Base-by-base conservation (phyloP, 495 filamentous ascomycete genomes). In the Elaphomyces granulatus region DNA sequence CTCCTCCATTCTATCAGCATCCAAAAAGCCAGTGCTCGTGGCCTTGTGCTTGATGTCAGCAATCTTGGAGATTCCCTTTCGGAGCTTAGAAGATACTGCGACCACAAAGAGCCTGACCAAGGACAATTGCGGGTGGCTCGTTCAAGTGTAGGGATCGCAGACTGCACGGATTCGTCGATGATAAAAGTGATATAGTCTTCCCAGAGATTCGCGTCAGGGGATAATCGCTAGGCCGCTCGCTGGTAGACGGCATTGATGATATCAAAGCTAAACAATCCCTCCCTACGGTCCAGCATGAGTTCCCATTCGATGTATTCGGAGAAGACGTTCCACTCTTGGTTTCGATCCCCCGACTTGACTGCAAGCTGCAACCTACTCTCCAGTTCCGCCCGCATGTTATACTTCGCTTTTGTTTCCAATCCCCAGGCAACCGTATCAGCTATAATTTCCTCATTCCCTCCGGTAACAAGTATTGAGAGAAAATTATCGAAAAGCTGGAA, bases 61-160 rank as follows among this genome's bases (percentile, higher is more conserved):
- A 31, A 96, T 81, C 20, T 78, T 79, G 75, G 70, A 12, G 74
- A 71, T 38, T 80, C 78, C 21, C 76, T 72, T 61, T 95, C 90
- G 8, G 81, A 77, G 15, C 75, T 80, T 36, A 95, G 59, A 14
- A 98, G 75, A 43, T 86, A 85, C 45, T 86, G 77, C 3, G 87
- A 80, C 90, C 90, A 98, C 7, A 96, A 66, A 15, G 74, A 69
- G 15, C 90, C 87, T 12, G 83, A 92, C 82, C 85, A 93, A 1
- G 90, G 88, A 43, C 87, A 87, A 56, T 94, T 86, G 12, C 78
- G 71, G 2, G 83, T 87, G 10, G 83, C 85, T 37, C 84, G 71
- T 46, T 87, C 77, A 1, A 85, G 55, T 3, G 82, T 61, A 62
- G 71, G 41, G 51, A 66, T 53, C 40, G 61, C 50, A 4, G 59